Evolutionary conservation across 176 grass and related monocot species (phyloP), one percentile per base, ranked within the genome.

Genomic region (Raddia guianensis): DNA sequence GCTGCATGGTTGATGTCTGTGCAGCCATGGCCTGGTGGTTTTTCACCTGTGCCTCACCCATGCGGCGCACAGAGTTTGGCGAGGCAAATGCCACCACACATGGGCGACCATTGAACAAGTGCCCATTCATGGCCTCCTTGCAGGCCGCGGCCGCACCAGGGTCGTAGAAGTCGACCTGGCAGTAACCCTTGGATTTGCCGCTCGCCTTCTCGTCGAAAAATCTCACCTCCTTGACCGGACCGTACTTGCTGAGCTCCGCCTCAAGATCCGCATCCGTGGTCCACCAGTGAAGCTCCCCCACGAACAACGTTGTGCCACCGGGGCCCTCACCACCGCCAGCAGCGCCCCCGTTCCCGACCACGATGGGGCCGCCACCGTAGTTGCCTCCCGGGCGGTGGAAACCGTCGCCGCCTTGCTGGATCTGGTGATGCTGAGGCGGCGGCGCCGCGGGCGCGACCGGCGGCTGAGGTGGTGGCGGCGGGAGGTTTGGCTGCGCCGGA

Each of bases 221-320:
- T 49, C 83, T 90, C 49, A 97, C 86, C 77, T 97, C 94, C 78
- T 97, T 97, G 47, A 93, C 86, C 61, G 79, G 91, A 6, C 91
- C 94, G 55, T 93, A 93, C 78, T 93, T 97, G 63, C 81, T 81
- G 20, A 93, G 61, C 75, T 97, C 94, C 3, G 32, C 76, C 75
- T 93, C 89, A 12, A 97, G 86, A 80, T 97, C 91, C 3, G 89
- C 94, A 68, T 97, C 94, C 6, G 94, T 93, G 42, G 94, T 97
- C 94, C 94, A 97, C 94, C 94, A 97, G 79, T 97, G 91, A 20
- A 97, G 94, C 43, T 97, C 94, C 1, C 91, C 94, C 14, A 93
- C 91, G 70, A 97, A 97, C 51, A 97, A 64, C 18, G 79, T 90
- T 13, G 84, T 91, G 14, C 91, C 91, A 33, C 86, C 86, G 12